Conservation (phyloP, 768 basidiomycete genomes). For the Boletus rubroflammeus region DNA sequence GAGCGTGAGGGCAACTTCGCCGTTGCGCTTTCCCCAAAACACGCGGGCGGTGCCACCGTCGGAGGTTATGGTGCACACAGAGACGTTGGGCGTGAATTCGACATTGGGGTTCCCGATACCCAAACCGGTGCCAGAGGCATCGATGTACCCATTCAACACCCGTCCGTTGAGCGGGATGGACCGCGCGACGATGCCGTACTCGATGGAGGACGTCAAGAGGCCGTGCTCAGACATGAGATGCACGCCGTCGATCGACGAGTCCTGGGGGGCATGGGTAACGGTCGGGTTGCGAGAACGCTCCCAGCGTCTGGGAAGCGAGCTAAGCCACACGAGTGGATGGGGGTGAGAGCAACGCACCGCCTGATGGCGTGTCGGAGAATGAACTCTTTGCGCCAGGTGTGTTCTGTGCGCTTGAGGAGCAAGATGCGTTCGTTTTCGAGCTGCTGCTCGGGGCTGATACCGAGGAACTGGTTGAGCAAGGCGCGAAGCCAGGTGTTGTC, state of each 20-base stretch:
- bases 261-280: constrained; percentile 61
- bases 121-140: constrained; percentile 54
- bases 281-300: constrained; percentile 56
- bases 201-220: constrained; percentile 59
- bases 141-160: constrained; percentile 65
- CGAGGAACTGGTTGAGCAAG: constrained; percentile 64
- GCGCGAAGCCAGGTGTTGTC: constrained; percentile 81
- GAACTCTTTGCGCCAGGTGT: constrained; percentile 70
- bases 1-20: constrained; percentile 60
- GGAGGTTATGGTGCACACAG: constrained; percentile 53
- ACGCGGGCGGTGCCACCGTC: constrained; percentile 64
- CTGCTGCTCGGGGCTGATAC: constrained; percentile 61
- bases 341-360: constrained; percentile 39
- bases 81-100: constrained; percentile 68
- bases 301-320: constrained; percentile 56
- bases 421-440: constrained; percentile 42
- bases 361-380: constrained; percentile 51
- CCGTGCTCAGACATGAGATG: constrained; percentile 55
- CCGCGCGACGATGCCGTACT: constrained; percentile 69
- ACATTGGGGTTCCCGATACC: constrained; percentile 73
- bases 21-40: constrained; percentile 70
- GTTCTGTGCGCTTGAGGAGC: constrained; percentile 54
- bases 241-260: constrained; percentile 52
- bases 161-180: constrained; percentile 69
- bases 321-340: not conserved